Evolutionary conservation across 2,329 filamentous ascomycete genomes (phyloP).

Genomic region (Trichoderma arundinaceum): DNA sequence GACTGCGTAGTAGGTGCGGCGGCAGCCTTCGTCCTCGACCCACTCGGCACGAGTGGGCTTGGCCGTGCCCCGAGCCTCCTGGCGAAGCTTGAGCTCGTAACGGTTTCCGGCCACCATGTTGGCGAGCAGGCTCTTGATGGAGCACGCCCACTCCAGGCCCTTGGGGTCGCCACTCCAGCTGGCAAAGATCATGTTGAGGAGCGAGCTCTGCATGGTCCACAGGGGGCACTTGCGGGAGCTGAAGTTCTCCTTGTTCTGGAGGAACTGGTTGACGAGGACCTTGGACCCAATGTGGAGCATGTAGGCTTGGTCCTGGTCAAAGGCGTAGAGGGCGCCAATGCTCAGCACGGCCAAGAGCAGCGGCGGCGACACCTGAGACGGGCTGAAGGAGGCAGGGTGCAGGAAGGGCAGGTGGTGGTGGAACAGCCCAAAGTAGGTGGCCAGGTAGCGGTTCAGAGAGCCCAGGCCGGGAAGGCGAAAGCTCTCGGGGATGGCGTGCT

Average conservation of each 20-base stretch:
- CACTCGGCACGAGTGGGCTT: conserved; percentile 84
- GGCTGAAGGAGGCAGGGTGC: conserved; percentile 88
- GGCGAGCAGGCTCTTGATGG: conserved; percentile 95
- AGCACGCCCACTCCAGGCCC: conserved; percentile 97
- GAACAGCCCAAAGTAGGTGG: conserved; percentile 96
- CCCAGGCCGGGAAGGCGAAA: conserved; percentile 84
- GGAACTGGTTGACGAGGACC: conserved; percentile 93
- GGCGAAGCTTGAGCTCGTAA: conserved; percentile 92
- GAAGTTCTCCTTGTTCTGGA: conserved; percentile 98
- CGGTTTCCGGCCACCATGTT: conserved; percentile 99
- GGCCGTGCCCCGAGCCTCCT: conserved; percentile 80
- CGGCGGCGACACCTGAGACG: conserved; percentile 78
- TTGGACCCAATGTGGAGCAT: conserved; percentile 98
- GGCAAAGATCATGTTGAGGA: conserved; percentile 98
- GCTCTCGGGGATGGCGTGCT: conserved; percentile 82
- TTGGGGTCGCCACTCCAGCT: conserved; percentile 99
- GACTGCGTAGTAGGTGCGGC: conserved; percentile 95
- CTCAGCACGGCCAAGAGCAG: conserved; percentile 88
- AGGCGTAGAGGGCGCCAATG: conserved; percentile 94
- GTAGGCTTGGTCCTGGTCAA: conserved; percentile 96
- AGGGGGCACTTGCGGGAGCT: conserved; percentile 96
- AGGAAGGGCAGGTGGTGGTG: conserved; percentile 96
- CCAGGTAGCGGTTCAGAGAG: conserved; percentile 87
- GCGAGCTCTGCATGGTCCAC: conserved; percentile 97
- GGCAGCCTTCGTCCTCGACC: conserved; percentile 96